Evolutionary conservation across 1,139 yeast species (phyloP).

Genomic region (Candida frijolesensis): DNA sequence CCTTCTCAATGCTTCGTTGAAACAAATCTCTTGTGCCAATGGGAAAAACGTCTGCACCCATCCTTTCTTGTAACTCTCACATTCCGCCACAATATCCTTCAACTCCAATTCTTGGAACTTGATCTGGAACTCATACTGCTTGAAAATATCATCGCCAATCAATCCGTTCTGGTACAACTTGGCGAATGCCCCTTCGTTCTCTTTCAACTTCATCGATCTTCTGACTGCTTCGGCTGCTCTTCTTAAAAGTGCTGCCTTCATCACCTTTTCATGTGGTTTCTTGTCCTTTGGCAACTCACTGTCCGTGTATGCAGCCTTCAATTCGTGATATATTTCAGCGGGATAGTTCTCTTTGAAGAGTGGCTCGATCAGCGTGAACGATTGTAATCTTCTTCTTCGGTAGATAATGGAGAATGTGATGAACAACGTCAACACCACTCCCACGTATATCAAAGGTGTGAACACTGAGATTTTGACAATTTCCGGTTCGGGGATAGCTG

Average conservation of each 20-base stretch:
- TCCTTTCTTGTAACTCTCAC: slow-evolving; percentile 70
- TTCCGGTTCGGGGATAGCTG: slow-evolving; percentile 15
- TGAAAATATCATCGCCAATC: slow-evolving; percentile 85
- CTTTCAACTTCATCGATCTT: slow-evolving; percentile 70
- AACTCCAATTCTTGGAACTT: slow-evolving; percentile 82
- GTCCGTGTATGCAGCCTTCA: slow-evolving; percentile 49
- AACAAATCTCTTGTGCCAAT: slow-evolving; percentile 85
- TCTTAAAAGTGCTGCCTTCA: slow-evolving; percentile 81
- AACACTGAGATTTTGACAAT: slow-evolving; percentile 64
- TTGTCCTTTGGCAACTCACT: slow-evolving; percentile 41
- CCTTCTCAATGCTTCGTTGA: slow-evolving; percentile 87
- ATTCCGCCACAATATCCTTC: slow-evolving; percentile 75
- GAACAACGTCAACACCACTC: slow-evolving; percentile 69
- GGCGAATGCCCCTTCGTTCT: slow-evolving; percentile 66
- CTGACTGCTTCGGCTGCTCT: slow-evolving; percentile 75
- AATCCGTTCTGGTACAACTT: slow-evolving; percentile 83
- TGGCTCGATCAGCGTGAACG: slow-evolving; percentile 61
- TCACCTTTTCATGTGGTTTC: slow-evolving; percentile 76
- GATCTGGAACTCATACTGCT: slow-evolving; percentile 75
- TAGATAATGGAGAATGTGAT: slow-evolving; percentile 73
- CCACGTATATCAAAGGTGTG: slow-evolving; percentile 83
- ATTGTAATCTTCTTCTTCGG: slow-evolving; percentile 58
- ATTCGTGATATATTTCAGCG: slow-evolving; percentile 61
- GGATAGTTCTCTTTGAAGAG: slow-evolving; percentile 72
- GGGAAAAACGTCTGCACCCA: slow-evolving; percentile 82